Base-by-base conservation (phyloP, 768 basidiomycete genomes). In the Russula brevipes region DNA sequence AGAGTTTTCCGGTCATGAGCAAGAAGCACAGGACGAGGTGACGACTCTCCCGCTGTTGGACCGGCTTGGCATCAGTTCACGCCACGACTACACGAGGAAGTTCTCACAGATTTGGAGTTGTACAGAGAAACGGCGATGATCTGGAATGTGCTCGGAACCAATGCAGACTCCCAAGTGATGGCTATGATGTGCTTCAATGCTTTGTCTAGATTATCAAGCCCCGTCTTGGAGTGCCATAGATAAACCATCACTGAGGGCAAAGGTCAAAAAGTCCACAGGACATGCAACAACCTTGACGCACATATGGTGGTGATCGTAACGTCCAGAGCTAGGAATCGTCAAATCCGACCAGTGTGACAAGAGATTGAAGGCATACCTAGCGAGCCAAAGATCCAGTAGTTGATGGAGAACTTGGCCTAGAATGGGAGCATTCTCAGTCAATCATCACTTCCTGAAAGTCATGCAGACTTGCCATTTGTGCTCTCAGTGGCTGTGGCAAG, bases 1-100 rank as follows among this genome's bases (percentile, higher is more conserved):
- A 82, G 61, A 83, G 73, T 68, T 83, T 83, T 42, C 81, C 81
- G 3, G 80, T 80, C 53, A 81, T 70, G 17, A 82, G 69, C 39
- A 79, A 72, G 68, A 83, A 82, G 65, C 82, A 77, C 5, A 82
- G 68, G 38, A 80, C 76, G 7, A 82, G 67, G n/a, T 71, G 57
- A 33, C 54, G 59, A 49, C 42, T 57, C 50, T 58, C 52, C 9
- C 36, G 35, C 67, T 68, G 41, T n/a, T 24, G 4, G 17, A 56
- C 9, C 5, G 24, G n/a, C 24, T 8, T 5, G 12, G 16, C 36
- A 9, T 64, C 5, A 58, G 44, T 11, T 11, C n/a, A 35, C n/a
- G 33, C 14, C 35, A 14, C 33, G 9, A 8, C 31, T 2, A 9
- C 5, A 36, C 6, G 24, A n/a, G 3, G 35, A 54, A 24, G 0